Conservation (phyloP, 1,284 basidiomycete species). For the Somion occarium region DNA sequence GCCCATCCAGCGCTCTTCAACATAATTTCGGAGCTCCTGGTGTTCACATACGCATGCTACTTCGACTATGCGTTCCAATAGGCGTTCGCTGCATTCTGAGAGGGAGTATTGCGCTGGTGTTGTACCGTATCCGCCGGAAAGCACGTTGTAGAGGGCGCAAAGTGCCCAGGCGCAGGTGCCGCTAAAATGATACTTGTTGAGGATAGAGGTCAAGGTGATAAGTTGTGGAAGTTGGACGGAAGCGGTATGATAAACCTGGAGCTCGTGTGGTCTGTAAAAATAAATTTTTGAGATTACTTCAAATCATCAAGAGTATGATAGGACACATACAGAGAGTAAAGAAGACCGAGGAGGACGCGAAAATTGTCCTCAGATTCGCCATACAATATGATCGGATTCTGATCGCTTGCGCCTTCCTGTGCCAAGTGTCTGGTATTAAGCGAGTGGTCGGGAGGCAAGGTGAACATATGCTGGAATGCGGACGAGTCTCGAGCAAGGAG, state of each 20-base stretch:
- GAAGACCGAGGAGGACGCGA: conserved; percentile 40
- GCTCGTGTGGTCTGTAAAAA: conserved; percentile 23
- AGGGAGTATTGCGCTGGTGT: conserved; percentile 7
- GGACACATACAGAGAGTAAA: conserved; percentile 40
- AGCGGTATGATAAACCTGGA: conserved; percentile 11
- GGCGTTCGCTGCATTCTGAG: conserved; percentile 7
- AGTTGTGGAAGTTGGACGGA: conserved; percentile 19
- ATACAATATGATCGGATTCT: conserved; percentile 41
- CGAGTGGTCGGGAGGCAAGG: conserved; percentile 31
- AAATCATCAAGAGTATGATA: not conserved
- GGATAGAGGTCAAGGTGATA: conserved; percentile 25
- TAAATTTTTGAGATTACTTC: not conserved
- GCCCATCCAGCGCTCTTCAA: conserved; percentile 22
- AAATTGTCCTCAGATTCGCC: conserved; percentile 46
- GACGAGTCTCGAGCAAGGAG: conserved; percentile 45
- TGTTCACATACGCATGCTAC: conserved; percentile 27
- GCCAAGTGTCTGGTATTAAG: conserved; percentile 9
- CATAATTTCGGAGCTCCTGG: conserved; percentile 17
- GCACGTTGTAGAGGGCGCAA: conserved; percentile 22
- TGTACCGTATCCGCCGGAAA: conserved; percentile 16
- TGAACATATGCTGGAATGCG: conserved; percentile 50
- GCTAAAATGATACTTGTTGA: conserved; percentile 31
- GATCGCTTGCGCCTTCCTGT: conserved; percentile 40
- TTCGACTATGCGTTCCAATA: conserved; percentile 26
- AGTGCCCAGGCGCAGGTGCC: conserved; percentile 28